phyloP scores from a whole-genome alignment of 2,329 filamentous ascomycete genomes.

The Ascochyta pisi region DNA sequence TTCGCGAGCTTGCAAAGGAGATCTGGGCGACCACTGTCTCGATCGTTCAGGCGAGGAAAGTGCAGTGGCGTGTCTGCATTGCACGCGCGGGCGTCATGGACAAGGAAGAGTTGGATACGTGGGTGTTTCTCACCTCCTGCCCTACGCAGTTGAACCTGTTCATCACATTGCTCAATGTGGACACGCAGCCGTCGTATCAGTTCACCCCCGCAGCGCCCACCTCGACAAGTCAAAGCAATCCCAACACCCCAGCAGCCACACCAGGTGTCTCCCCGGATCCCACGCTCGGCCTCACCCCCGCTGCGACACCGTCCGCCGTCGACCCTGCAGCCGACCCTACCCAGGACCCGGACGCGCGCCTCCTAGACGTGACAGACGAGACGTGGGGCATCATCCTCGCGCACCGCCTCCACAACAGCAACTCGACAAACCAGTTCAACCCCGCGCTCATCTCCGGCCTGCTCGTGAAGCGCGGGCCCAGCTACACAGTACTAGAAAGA shows the following conservation, averaged over 20 bases:
- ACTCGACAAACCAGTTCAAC: constrained; percentile 43
- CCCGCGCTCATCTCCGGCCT: constrained; percentile 52
- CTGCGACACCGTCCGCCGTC: constrained; percentile 66
- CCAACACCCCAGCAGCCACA: constrained; percentile 27
- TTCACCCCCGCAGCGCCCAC: constrained; percentile 60
- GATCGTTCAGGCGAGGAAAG: constrained; percentile 72
- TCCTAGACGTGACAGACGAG: constrained; percentile 76
- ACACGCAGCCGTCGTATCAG: constrained; percentile 69
- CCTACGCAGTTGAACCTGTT: constrained; percentile 48
- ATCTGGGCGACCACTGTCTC: constrained; percentile 80
- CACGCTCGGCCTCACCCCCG: constrained; percentile 63
- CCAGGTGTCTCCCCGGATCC: constrained; percentile 45
- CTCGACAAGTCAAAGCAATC: constrained; percentile 22
- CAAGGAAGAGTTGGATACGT: constrained; percentile 64
- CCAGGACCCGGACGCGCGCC: constrained; percentile 68
- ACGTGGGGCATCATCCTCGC: constrained; percentile 76
- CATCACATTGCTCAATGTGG: constrained; percentile 66
- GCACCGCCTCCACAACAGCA: constrained; percentile 58
- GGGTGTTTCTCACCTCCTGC: constrained; percentile 45
- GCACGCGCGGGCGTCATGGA: constrained; percentile 75
- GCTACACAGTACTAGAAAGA: background rate
- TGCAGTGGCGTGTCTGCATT: constrained; percentile 79
- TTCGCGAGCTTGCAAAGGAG: constrained; percentile 72
- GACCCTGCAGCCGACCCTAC: constrained; percentile 52
- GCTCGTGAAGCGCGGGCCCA: constrained; percentile 51